Conservation (phyloP, 78 protist genomes). For the Planoprotostelium fungivorum region DNA sequence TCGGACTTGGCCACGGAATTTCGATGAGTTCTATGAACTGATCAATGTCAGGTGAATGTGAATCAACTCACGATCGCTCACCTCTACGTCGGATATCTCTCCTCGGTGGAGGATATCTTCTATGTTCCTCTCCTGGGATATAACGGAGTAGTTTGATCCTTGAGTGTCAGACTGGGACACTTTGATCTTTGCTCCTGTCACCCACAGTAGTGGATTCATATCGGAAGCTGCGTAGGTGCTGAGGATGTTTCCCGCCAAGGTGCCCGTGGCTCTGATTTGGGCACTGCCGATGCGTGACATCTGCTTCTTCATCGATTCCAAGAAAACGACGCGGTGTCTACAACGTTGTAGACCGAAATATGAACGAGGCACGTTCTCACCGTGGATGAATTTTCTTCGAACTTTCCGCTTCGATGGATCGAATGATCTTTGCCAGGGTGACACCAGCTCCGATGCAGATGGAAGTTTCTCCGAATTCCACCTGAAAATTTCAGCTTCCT, state of each 20-base stretch:
- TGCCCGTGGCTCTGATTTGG: constrained; percentile 82
- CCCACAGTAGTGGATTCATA: constrained; percentile 76
- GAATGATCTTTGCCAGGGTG: constrained; percentile 40
- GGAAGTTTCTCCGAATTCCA: constrained; percentile 14
- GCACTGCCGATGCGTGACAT: constrained; percentile 80
- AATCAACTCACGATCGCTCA: not conserved
- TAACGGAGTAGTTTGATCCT: no score
- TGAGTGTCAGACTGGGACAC: not conserved
- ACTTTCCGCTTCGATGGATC: no score
- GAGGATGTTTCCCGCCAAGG: constrained; percentile 78
- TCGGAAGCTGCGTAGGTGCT: constrained; percentile 87
- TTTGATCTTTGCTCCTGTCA: not conserved
- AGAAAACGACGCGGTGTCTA: not conserved
- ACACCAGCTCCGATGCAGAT: constrained; percentile 55
- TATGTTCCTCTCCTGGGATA: not conserved
- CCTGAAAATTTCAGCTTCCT: not conserved
- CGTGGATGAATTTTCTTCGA: not conserved
- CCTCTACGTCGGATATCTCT: not conserved
- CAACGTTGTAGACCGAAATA: not conserved
- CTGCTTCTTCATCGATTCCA: constrained; percentile 44
- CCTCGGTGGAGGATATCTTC: no score
- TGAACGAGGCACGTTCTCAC: not conserved
- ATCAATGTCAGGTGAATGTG: not conserved
- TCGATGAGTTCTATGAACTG: not conserved
- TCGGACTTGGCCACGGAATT: not conserved